Base-by-base conservation (phyloP, 2,329 filamentous ascomycete species). In the Fusarium bulbicola region DNA sequence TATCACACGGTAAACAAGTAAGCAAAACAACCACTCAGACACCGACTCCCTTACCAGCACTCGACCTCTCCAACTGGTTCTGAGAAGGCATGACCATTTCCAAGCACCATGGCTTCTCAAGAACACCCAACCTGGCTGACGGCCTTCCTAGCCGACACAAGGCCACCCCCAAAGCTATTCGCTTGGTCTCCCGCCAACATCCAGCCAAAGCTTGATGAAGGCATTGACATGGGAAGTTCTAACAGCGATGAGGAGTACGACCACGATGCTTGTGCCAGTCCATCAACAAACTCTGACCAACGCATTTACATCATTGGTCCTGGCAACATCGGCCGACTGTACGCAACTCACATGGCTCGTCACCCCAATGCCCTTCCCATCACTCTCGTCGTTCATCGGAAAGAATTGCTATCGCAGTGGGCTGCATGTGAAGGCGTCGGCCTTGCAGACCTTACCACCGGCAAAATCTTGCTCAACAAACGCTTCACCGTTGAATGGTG, bases 401-500 rank as follows among this genome's bases (percentile, higher is more conserved):
- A 64, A 13, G 64, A 67, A 16, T 40, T 67, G 1, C 28, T 67
- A 1, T 64, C 59, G 3, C 39, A 52, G 11, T 67, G 64, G 64
- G n/a, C 4, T 0, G 46, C 20, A 11, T 30, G 59, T 39, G 52
- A 64, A 16, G 64, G 64, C 6, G 10, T 67, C 1, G 64, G 64
- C 6, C 60, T 67, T 2, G 46, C 43, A 32, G 64, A 67, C 32
- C 16, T 24, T 0, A 20, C 15, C 4, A 26, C 16, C 2, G 60
- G 52, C 3, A 64, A 45, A 16, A 1, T 67, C 7, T 37, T 67
- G 16, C 45, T 30, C n/a, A 64, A 32, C 52, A 67, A 67, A 14
- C 20, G 16, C 7, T 67, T 67, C 24, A 50, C 26, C 2, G n/a
- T 67, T 5, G 64, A 67, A 7, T 67, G 64, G 64, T 67, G 64